phyloP scores from a whole-genome alignment of 1,284 basidiomycete species.

The Marasmius tenuissimus region DNA sequence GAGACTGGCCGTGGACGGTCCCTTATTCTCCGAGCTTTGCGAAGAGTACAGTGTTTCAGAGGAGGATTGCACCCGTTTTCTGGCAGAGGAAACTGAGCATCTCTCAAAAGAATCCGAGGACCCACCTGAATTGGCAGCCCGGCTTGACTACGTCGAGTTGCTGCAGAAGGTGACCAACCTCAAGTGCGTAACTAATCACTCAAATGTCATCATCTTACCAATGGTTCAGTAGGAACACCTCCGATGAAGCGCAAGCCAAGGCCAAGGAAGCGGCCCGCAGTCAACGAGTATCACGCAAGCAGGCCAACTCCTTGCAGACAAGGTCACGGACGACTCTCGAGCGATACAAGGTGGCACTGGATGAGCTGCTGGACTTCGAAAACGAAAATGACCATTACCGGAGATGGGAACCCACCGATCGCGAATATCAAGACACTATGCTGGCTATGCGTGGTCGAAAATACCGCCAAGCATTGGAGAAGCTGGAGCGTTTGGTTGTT shows the following conservation, averaged over 20 bases:
- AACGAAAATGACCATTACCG: slow-evolving; percentile 2
- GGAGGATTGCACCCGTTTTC: slow-evolving; percentile 20
- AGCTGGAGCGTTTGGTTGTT: slow-evolving; percentile 21
- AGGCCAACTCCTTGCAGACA: too few species aligned
- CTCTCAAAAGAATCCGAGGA: slow-evolving; percentile 14
- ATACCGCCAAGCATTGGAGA: slow-evolving; percentile 19
- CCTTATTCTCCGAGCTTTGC: background rate
- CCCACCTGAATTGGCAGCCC: slow-evolving; percentile 1
- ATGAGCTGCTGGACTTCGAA: too few species aligned
- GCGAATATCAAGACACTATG: slow-evolving; percentile 10
- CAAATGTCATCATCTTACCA: too few species aligned
- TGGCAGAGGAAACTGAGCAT: slow-evolving; percentile 18
- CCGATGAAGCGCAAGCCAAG: too few species aligned
- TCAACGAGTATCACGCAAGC: too few species aligned
- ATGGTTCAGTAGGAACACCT: too few species aligned
- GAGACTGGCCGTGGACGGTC: slow-evolving; percentile 14
- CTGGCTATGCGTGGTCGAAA: slow-evolving; percentile 5
- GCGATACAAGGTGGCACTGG: too few species aligned
- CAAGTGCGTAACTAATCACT: slow-evolving; percentile 14
- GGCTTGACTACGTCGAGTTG: slow-evolving; percentile 17
- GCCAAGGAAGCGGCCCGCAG: too few species aligned
- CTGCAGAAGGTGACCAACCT: slow-evolving; percentile 9
- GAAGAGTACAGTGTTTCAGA: slow-evolving; percentile 1
- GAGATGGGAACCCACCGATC: slow-evolving; percentile 7
- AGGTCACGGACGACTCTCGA: too few species aligned